A percentile compares a stretch with the other conserved stretches of the same genome.
Conservation (phyloP, 2,329 filamentous ascomycete species). For the Celoporthe dispersa region DNA sequence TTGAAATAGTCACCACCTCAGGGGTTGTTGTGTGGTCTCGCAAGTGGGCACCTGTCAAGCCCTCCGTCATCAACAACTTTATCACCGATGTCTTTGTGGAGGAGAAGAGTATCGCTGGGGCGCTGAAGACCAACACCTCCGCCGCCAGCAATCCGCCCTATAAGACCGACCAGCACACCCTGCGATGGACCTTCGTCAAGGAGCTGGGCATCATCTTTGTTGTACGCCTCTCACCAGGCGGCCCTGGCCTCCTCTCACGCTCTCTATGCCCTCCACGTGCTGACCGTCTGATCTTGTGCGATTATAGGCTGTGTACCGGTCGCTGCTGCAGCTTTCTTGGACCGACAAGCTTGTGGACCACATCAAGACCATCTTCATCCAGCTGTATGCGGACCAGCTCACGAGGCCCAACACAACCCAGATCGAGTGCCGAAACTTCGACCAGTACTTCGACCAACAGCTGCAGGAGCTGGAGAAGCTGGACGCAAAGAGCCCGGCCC, state of each 20-base stretch:
- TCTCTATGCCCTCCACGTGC: slow-evolving; percentile 26
- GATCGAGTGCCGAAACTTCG: slow-evolving; percentile 79
- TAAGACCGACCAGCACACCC: slow-evolving; percentile 88
- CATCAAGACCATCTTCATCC: slow-evolving; percentile 87
- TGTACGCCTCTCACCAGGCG: slow-evolving; percentile 53
- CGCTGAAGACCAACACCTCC: slow-evolving; percentile 62
- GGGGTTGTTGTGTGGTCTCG: slow-evolving; percentile 97
- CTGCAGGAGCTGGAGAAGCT: slow-evolving; percentile 76
- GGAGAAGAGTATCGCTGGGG: slow-evolving; percentile 72
- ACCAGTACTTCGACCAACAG: slow-evolving; percentile 94
- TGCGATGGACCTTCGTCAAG: slow-evolving; percentile 93
- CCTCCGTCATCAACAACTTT: slow-evolving; percentile 87
- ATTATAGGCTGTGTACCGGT: slow-evolving; percentile 91
- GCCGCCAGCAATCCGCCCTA: slow-evolving; percentile 73
- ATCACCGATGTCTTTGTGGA: slow-evolving; percentile 98
- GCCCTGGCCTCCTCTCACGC: background rate
- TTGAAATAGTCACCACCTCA: slow-evolving; percentile 94
- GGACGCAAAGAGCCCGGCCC: slow-evolving; percentile 43
- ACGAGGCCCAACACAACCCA: slow-evolving; percentile 79
- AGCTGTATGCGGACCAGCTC: slow-evolving; percentile 86
- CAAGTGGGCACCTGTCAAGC: slow-evolving; percentile 78
- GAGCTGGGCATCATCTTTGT: slow-evolving; percentile 96
- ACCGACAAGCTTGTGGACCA: slow-evolving; percentile 96
- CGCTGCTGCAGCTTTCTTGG: slow-evolving; percentile 92
- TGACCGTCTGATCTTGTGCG: background rate